Conservation (phyloP, 371 early-diverging fungal genomes). For the Syncephalastrum sp. region DNA sequence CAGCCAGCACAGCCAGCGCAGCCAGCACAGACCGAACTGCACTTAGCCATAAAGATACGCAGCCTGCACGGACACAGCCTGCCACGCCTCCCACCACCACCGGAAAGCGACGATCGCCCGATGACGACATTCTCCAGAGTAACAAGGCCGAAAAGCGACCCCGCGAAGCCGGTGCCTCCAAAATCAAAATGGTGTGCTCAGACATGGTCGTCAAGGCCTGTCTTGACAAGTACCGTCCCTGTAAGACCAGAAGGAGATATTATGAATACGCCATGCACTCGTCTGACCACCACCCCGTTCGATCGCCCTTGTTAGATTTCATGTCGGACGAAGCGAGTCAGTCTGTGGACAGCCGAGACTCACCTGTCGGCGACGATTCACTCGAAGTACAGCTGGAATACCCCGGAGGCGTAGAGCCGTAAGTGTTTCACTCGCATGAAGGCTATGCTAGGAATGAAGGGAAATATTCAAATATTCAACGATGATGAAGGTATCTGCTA, state of each 20-base stretch:
- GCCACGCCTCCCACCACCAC: too few species aligned
- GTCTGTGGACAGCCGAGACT: conserved; percentile 28
- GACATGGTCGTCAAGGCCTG: conserved; percentile 48
- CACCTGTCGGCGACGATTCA: conserved; percentile 31
- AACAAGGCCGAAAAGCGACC: too few species aligned
- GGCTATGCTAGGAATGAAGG: background rate
- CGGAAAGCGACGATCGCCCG: too few species aligned
- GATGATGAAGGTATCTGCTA: conserved; percentile 28
- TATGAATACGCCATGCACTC: too few species aligned
- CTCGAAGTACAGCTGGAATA: conserved; percentile 39
- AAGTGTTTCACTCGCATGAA: conserved; percentile 18
- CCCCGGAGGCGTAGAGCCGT: conserved; percentile 37
- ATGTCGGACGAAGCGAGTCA: conserved; percentile 21
- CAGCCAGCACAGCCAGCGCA: too few species aligned
- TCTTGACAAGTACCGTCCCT: conserved; percentile 43
- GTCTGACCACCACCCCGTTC: background rate
- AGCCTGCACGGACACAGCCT: too few species aligned
- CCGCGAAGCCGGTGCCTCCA: too few species aligned
- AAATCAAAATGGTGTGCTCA: conserved; percentile 34
- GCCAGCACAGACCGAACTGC: too few species aligned
- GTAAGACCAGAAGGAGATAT: conserved; percentile 23
- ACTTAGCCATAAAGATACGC: too few species aligned
- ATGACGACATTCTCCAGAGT: too few species aligned
- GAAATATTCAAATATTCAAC: background rate
- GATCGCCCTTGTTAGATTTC: conserved; percentile 12